Percentiles rank a stretch among this genome's conserved stretches.
Conservation (phyloP, 73 alveolate species). For the Urostyla sp. region DNA sequence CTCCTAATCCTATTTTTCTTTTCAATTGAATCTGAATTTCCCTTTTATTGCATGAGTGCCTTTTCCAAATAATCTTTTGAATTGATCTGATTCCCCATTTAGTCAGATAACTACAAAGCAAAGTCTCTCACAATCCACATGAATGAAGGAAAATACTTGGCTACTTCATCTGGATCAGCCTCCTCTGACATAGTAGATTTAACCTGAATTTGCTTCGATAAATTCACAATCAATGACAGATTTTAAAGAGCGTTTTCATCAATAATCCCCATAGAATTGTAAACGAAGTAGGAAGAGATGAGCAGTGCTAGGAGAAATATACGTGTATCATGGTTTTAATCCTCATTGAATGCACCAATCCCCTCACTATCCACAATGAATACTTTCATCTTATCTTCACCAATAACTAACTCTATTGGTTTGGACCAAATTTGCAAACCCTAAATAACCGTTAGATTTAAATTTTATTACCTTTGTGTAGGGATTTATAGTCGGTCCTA, state of each 20-base stretch:
- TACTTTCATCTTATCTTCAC: constrained; percentile 83
- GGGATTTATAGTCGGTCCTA: constrained; percentile 89
- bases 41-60: constrained; percentile 79
- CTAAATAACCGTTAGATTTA: not conserved
- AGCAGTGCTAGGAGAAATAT: constrained; percentile 89
- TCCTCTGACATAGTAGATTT: constrained; percentile 71
- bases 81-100: constrained; percentile 80
- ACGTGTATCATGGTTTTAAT: constrained; percentile 92
- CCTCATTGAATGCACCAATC: constrained; percentile 93
- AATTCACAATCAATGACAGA: constrained; percentile 83
- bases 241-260: constrained; percentile 92
- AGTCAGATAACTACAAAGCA: constrained; percentile 79
- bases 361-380: constrained; percentile 91
- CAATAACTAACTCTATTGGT: constrained; percentile 73
- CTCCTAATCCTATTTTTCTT: constrained; percentile 89
- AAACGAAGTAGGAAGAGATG: constrained; percentile 79
- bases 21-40: constrained; percentile 85
- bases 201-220: constrained; percentile 83
- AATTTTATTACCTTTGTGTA: constrained; percentile 90
- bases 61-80: constrained; percentile 94
- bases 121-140: constrained; percentile 90
- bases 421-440: constrained; percentile 92
- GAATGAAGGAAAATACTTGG: constrained; percentile 88
- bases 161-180: constrained; percentile 89
- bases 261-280: constrained; percentile 91